A percentile compares a stretch with the other conserved stretches of the same genome.
Conservation (phyloP, 768 basidiomycete species). For the Strobilomyces echinocephalus region DNA sequence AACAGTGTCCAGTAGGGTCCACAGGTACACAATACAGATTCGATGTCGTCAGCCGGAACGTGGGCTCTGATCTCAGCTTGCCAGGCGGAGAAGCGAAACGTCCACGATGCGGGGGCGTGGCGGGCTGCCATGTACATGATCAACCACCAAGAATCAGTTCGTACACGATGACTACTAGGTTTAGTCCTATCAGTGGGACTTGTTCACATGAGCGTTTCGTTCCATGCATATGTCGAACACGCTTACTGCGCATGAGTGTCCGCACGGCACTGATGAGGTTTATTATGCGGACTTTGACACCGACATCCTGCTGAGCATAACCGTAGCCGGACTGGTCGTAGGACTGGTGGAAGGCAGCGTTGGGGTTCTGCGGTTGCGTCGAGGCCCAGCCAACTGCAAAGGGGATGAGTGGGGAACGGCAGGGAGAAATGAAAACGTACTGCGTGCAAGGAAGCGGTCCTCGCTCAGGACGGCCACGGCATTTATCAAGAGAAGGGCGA, state of each 20-base stretch:
- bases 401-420: constrained; percentile 14
- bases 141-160: constrained; percentile 67
- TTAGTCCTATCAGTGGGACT: constrained; percentile 92
- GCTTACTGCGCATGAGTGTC: constrained; percentile 96
- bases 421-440: constrained; percentile 43
- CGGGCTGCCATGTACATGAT: constrained; percentile 19
- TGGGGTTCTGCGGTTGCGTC: constrained; percentile 52
- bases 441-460: constrained; percentile 90
- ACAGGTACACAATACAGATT: constrained; percentile 7
- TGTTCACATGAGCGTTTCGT: constrained; percentile 18
- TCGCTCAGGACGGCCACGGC: constrained; percentile 94
- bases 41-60: constrained; percentile 4
- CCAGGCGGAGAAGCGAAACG: constrained; percentile 13
- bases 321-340: constrained; percentile 66
- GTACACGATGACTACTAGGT: constrained; percentile 82
- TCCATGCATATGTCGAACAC: constrained; percentile 12
- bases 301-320: constrained; percentile 50
- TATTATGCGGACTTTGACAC: constrained; percentile 81
- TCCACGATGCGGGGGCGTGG: constrained; percentile 13
- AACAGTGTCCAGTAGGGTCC: constrained; percentile 38
- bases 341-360: constrained; percentile 55
- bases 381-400: constrained; percentile 84
- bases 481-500: constrained; percentile 84
- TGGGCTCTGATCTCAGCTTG: constrained; percentile 8
- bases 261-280: constrained; percentile 93